A percentile compares a stretch with the other conserved stretches of the same genome.
Evolutionary conservation across 1,139 yeast species (phyloP).

Genomic region (Candida tetrigidarum): DNA sequence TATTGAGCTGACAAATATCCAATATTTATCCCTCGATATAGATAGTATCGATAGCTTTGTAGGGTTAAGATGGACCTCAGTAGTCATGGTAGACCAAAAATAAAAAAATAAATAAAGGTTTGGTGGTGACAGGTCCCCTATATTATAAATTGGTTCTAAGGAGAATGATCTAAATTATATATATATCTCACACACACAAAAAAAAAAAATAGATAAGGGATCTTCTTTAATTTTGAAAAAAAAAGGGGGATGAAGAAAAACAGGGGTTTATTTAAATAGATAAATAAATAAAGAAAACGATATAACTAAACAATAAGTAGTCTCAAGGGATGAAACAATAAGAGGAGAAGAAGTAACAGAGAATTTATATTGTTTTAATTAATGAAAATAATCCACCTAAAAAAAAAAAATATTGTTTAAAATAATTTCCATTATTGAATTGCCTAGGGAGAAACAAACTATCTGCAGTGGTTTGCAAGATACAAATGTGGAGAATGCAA

Average conservation of each 20-base stretch:
- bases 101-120: too few species aligned
- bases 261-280: neutral
- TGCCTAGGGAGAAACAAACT: too few species aligned
- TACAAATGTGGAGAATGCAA: conserved; percentile 3
- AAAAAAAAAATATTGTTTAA: too few species aligned
- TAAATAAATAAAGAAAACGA: too few species aligned
- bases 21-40: conserved; percentile 50
- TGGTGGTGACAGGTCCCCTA: neutral
- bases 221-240: neutral
- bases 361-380: too few species aligned
- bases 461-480: neutral
- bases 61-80: conserved; percentile 50
- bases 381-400: too few species aligned
- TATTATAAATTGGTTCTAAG: neutral
- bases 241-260: neutral
- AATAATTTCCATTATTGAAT: too few species aligned
- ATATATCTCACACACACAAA: neutral
- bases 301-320: neutral
- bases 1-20: conserved; percentile 54
- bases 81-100: too few species aligned
- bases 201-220: neutral
- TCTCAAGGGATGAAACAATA: neutral
- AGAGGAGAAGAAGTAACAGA: too few species aligned
- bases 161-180: too few species aligned
- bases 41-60: conserved; percentile 51